These are phyloP conservation scores for Boletus rufocinnamomeus DNA, from an alignment of 768 basidiomycete genomes.

Conservation along the genomic window DNA sequence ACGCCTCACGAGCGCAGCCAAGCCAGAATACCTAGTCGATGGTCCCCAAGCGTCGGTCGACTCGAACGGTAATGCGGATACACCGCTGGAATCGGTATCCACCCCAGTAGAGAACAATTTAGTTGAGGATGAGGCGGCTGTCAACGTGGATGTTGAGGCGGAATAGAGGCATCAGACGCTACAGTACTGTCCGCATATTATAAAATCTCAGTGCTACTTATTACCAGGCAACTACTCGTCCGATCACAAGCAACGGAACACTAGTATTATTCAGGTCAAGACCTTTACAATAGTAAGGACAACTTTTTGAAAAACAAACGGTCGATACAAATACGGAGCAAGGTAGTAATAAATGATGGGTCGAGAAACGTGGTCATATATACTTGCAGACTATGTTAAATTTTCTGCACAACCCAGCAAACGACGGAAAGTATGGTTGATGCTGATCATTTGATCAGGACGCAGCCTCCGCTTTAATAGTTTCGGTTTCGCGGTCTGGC, in stretches of 20 bases:
- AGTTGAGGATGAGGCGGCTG: constrained; percentile 39
- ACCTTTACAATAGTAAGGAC: constrained; percentile 40
- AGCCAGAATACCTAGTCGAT: constrained; percentile 39
- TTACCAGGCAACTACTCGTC: constrained; percentile 22
- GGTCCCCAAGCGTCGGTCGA: constrained; percentile 28
- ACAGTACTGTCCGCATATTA: constrained; percentile 17
- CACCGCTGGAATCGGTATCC: constrained; percentile 46
- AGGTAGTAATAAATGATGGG: constrained; percentile 40
- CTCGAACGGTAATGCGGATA: constrained; percentile 44
- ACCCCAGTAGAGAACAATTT: constrained; percentile 39
- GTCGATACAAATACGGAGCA: constrained; percentile 41
- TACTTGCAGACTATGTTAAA: constrained; percentile 34
- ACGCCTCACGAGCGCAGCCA: constrained; percentile 50
- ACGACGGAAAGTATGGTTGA: constrained; percentile 26
- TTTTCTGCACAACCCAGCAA: constrained; percentile 31
- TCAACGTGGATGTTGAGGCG: constrained; percentile 41
- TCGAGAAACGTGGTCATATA: constrained; percentile 35
- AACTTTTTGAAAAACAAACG: constrained; percentile 36
- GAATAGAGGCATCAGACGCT: constrained; percentile 22
- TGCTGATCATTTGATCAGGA: constrained; percentile 28
- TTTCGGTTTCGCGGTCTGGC: constrained; percentile 61
- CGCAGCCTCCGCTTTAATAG: constrained; percentile 65
- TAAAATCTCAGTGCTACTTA: constrained; percentile 23
- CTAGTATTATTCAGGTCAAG: constrained; percentile 34
- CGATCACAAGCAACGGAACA: constrained; percentile 17